Base-by-base conservation (phyloP, 116 monocot genomes). In the Zostera marina region DNA sequence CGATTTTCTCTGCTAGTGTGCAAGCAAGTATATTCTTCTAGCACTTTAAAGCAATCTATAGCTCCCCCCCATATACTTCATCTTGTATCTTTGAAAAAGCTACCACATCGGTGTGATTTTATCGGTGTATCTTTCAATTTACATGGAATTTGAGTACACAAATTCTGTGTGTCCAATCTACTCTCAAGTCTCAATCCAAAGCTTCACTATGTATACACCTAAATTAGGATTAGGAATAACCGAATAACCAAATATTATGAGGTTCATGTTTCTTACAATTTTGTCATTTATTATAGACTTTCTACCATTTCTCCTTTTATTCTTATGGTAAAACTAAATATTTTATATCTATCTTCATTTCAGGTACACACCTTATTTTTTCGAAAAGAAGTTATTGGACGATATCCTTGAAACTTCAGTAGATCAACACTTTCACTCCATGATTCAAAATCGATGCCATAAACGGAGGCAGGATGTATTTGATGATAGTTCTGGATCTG, bases 291-390 rank as follows among this genome's bases (percentile, higher is more conserved):
- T 45, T 17, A 0, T 17, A 32, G 15, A 3, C 38, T n/a, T 58
- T 58, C 5, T 11, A 59, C 19, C 43, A 43, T 13, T 59, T 22
- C 19, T 59, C 20, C 22, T 52, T 55, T 11, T 1, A 12, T 55
- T 13, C 59, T 59, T 59, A 11, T 47, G 15, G 11, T 11, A 26
- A 42, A 62, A 62, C 5, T 45, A 45, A n/a, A 47, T 42, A 20
- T 42, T 42, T 19, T 11, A 51, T 39, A 26, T 56, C 10, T 38
- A 51, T 8, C 8, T 51, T 15, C 21, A 38, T 43, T 54, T 59
- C 64, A 98, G 96, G 96, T 89, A 85, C 53, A 83, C 89, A 57
- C 96, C 96, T 40, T 96, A 96, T 62, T 98, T 98, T 61, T 98
- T 98, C 71, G 90, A 98, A 58, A 98, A 98, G 71, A 78, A 63